Percentiles rank a stretch among this genome's conserved stretches.
These are phyloP conservation scores for Globisporangium abappressorium DNA, from an alignment of 352 stramenopile species.

Conservation along the genomic window DNA sequence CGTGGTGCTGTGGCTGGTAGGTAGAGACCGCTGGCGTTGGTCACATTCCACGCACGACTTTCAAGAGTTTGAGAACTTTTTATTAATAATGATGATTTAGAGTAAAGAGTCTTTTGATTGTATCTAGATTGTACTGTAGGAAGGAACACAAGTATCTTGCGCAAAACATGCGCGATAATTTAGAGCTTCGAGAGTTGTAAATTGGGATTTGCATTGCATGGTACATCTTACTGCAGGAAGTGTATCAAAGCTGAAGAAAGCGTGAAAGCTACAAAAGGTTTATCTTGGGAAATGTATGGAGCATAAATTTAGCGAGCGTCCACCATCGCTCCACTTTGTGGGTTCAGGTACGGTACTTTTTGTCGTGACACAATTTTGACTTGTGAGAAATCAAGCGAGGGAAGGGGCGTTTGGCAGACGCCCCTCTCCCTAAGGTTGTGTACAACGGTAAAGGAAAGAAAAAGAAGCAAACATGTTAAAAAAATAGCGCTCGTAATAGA, in stretches of 20 bases:
- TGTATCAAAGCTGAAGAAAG: background rate
- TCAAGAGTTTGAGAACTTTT: background rate
- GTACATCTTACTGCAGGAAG: background rate
- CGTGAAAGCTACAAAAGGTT: background rate
- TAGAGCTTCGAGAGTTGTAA: background rate
- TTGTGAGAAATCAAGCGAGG: background rate
- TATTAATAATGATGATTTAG: background rate
- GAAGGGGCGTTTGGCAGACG: background rate
- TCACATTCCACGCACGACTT: background rate
- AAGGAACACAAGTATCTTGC: background rate
- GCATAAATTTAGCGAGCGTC: background rate
- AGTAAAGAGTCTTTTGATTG: background rate
- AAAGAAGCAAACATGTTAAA: constrained; percentile 7
- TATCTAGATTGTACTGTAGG: background rate
- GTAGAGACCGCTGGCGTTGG: background rate
- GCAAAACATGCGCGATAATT: background rate
- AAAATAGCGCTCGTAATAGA: constrained; percentile 6
- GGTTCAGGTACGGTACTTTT: background rate
- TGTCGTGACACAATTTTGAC: background rate
- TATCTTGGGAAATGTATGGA: background rate
- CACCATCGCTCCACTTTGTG: background rate
- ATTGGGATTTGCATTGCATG: background rate
- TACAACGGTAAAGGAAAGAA: background rate
- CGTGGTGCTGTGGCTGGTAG: background rate
- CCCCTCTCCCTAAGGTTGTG: background rate